Conservation (phyloP, 148 eudicot genomes). For the Rhododendron henanense region DNA sequence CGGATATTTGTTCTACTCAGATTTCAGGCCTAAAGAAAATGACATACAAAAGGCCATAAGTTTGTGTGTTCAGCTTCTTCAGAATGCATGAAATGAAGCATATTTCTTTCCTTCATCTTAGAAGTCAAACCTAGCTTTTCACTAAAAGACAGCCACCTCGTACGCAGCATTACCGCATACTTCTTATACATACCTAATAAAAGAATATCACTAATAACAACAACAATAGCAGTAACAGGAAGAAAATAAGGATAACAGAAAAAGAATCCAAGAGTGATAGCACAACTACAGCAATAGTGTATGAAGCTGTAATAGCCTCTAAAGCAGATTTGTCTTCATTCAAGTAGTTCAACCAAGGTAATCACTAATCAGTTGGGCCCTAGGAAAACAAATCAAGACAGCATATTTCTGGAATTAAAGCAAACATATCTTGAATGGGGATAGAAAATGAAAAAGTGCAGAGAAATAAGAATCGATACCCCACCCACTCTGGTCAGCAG, state of each 20-base stretch:
- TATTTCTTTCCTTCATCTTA: not conserved
- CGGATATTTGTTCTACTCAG: not conserved
- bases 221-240: not conserved
- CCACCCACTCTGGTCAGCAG: constrained; percentile 87
- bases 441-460: constrained; percentile 8
- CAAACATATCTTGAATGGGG: not conserved
- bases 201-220: not conserved
- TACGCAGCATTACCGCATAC: not conserved
- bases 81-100: not conserved
- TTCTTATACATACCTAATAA: not conserved
- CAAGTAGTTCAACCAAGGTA: constrained; percentile 1
- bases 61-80: not conserved
- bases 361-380: not conserved
- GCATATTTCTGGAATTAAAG: not conserved
- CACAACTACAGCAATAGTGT: not conserved
- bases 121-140: not conserved
- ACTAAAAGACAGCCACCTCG: not conserved
- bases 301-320: not conserved
- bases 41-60: not conserved
- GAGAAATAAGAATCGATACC: constrained; percentile 34
- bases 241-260: not conserved
- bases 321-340: not conserved
- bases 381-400: not conserved
- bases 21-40: not conserved
- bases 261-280: not conserved